These are phyloP conservation scores for Raddia distichophylla DNA, from an alignment of 176 grass and related monocot species.

Conservation along the genomic window DNA sequence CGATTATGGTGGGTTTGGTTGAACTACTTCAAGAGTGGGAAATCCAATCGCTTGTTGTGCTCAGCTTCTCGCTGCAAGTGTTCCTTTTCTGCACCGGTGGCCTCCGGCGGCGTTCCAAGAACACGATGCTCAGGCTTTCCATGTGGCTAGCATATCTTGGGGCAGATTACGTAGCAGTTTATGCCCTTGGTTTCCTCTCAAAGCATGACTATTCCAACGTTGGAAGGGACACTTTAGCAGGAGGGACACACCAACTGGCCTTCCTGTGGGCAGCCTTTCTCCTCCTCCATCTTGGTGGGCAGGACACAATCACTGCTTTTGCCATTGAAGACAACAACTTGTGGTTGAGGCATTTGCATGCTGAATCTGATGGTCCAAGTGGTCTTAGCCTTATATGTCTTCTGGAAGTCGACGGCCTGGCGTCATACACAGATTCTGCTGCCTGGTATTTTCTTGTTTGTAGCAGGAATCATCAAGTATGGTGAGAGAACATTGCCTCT, in stretches of 20 bases:
- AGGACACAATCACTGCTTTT: slow-evolving; percentile 38
- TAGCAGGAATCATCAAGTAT: neutral
- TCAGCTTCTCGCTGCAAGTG: slow-evolving; percentile 8
- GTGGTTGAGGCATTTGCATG: slow-evolving; percentile 34
- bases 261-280: slow-evolving; percentile 31
- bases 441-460: too few species aligned
- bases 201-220: neutral
- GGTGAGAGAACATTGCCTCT: slow-evolving; percentile 21
- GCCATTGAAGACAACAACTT: slow-evolving; percentile 29
- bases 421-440: too few species aligned
- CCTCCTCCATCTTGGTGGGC: slow-evolving; percentile 19
- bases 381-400: slow-evolving; percentile 11
- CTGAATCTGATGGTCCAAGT: slow-evolving; percentile 24
- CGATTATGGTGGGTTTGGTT: neutral
- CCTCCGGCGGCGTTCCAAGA: neutral
- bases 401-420: neutral
- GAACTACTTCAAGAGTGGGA: neutral
- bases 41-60: neutral
- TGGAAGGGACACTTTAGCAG: too few species aligned
- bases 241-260: neutral
- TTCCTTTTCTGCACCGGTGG: slow-evolving; percentile 23
- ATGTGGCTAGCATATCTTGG: slow-evolving; percentile 31
- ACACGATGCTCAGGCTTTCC: neutral
- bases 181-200: slow-evolving; percentile 31
- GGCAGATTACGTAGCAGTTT: slow-evolving; percentile 33